Base-by-base conservation (phyloP, 768 basidiomycete genomes). In the Kwoniella europaea region DNA sequence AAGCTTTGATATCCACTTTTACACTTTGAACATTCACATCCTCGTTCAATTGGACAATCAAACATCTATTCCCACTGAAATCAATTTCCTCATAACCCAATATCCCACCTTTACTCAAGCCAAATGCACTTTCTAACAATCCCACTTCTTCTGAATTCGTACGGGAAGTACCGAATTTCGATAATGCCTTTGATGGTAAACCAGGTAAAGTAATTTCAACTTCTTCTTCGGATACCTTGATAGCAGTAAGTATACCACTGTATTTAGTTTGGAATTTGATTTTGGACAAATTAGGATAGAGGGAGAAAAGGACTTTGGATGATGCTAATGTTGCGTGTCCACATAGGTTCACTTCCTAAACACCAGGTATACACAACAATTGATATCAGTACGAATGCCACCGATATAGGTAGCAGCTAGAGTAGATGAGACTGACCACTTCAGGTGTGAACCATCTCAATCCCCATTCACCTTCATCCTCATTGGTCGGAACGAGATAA, bases 241-340 rank as follows among this genome's bases (percentile, higher is more conserved):
- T 41, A 20, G 76, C 75, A 15, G 63, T 64, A 16, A 76, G 73
- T 9, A 43, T 63, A 5, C 77, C 77, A 2, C 71, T 55, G 50
- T 43, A 72, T n/a, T 62, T 56, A 22, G 75, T 76, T 27, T 65
- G 13, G 63, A 76, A 75, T 10, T 29, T 50, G 44, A 79, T 43
- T 3, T 13, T 4, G 2, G 43, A 16, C 4, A 59, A n/a, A 18
- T 18, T 10, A 6, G 77, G 77, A 43, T 73, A 12, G 18, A 71
- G 69, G n/a, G 35, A 12, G 69, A 79, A 79, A 27, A 76, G 61
- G 5, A 64, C 57, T 29, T 44, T 24, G 20, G 75, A 68, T 12
- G 75, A 66, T 12, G 77, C 75, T 12, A 79, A 61, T 10, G 77
- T 79, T 42, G 74, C 75, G 62, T 79, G 77, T 3, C 77, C 77